Evolutionary conservation across 2,329 filamentous ascomycete species (phyloP).

Genomic region (Fusarium clavum): DNA sequence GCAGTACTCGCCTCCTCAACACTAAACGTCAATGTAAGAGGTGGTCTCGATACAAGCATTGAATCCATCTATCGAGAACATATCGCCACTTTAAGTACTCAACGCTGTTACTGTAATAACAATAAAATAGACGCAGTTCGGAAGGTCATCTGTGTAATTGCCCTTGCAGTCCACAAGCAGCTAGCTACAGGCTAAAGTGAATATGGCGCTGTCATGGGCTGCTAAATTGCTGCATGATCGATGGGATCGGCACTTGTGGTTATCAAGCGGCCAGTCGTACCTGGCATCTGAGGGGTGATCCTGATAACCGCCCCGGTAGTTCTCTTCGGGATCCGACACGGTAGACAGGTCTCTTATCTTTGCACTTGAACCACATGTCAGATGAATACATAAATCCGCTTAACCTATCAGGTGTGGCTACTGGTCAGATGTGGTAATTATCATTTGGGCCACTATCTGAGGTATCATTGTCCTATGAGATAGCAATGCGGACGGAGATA

Average conservation of each 20-base stretch:
- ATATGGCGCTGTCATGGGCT: background rate
- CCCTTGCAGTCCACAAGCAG: too few species aligned
- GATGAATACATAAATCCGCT: accelerated
- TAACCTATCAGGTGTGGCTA: background rate
- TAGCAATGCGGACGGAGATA: constrained; percentile 25
- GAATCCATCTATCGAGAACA: too few species aligned
- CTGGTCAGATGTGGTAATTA: background rate
- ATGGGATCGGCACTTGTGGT: background rate
- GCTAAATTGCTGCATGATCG: background rate
- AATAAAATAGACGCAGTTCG: too few species aligned
- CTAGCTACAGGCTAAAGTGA: background rate
- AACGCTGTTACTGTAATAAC: too few species aligned
- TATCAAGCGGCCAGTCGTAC: accelerated
- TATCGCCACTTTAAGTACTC: too few species aligned
- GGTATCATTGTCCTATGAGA: background rate
- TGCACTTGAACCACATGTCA: accelerated
- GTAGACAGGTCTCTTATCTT: background rate
- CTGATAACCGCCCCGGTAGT: background rate
- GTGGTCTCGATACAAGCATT: too few species aligned
- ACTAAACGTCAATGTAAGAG: too few species aligned
- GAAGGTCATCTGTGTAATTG: too few species aligned
- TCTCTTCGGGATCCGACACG: background rate
- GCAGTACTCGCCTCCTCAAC: too few species aligned
- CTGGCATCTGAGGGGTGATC: background rate
- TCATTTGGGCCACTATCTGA: background rate